Evolutionary conservation across 1,139 yeast species (phyloP).

Genomic region (Debaryomyces sp.): DNA sequence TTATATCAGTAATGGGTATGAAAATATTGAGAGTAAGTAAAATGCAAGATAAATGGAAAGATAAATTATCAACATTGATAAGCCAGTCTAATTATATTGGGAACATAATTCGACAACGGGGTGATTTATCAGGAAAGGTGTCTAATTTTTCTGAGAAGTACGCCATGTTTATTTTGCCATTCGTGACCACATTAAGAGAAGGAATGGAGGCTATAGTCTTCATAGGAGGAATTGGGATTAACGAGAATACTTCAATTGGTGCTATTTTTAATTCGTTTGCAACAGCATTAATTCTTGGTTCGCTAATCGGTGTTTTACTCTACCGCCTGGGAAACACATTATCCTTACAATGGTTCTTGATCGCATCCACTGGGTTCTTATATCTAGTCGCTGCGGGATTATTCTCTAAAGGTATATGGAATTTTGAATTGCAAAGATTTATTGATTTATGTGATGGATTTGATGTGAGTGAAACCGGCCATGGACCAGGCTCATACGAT

Average conservation of each 20-base stretch:
- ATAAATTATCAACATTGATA: conserved; percentile 48
- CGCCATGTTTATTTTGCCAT: conserved; percentile 45
- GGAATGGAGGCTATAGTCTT: conserved; percentile 53
- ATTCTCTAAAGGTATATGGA: conserved; percentile 51
- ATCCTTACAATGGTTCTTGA: conserved; percentile 44
- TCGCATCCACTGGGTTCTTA: conserved; percentile 43
- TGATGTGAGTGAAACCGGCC: conserved; percentile 51
- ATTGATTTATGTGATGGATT: conserved; percentile 45
- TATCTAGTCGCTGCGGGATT: conserved; percentile 50
- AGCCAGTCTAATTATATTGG: conserved; percentile 22
- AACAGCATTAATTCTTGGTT: conserved; percentile 35
- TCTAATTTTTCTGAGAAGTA: conserved; percentile 34
- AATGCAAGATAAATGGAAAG: conserved; percentile 86
- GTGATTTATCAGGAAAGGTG: conserved; percentile 10
- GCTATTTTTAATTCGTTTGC: conserved; percentile 37
- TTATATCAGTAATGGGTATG: conserved; percentile 47
- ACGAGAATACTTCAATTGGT: conserved; percentile 38
- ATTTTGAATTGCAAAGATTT: conserved; percentile 45
- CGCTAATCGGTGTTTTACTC: conserved; percentile 36
- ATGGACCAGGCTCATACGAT: conserved; percentile 52
- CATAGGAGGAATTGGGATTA: conserved; percentile 51
- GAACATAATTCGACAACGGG: conserved; percentile 12
- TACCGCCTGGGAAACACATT: conserved; percentile 48
- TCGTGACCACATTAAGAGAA: conserved; percentile 48
- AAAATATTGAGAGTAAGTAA: conserved; percentile 44